Evolutionary conservation across 306 rosid species (phyloP), one percentile per base, ranked within the genome.

Genomic region (Vicia villosa): DNA sequence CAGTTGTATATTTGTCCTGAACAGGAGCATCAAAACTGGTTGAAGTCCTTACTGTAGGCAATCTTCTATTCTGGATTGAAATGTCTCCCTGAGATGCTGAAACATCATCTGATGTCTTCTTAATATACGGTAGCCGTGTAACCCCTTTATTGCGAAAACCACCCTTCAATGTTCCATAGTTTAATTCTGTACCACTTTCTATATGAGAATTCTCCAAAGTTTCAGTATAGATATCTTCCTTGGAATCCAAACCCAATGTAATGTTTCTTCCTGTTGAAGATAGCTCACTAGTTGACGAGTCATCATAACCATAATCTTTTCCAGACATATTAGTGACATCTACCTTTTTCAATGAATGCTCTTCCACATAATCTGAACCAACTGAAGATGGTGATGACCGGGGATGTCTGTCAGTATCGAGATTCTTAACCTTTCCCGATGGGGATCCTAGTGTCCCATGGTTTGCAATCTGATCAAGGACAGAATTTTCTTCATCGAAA

Each of bases 121-220:
- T 86, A 49, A 40, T 30, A 83, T 84, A 81, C 10, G 83, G 83
- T 8, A 90, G 88, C 56, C 38, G 80, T 60, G 55, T 80, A 36
- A 49, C 52, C 74, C 85, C 88, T 81, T 82, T 91, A 63, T 91
- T 88, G 73, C 96, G 92, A 66, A 89, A 40, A 64, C 99, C 99
- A 49, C 99, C 99, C 68, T 61, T 94, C 88, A 94, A 75, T 1
- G 67, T 61, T 73, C 88, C 91, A 34, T 78, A 87, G 62, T 41
- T 82, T 69, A 94, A 80, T 77, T 83, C 95, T 62, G 42, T 78
- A 26, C 20, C 80, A 64, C 76, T 62, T 63, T 74, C 91, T 42
- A 57, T 54, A 34, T 15, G 74, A 57, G 82, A 74, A 51, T 71
- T 84, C 51, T 70, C 76, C 13, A 16, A 24, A 56, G 66, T 63